These are phyloP conservation scores for Blastobotrys petasosporus DNA, from an alignment of 1,139 yeast species.

Conservation along the genomic window DNA sequence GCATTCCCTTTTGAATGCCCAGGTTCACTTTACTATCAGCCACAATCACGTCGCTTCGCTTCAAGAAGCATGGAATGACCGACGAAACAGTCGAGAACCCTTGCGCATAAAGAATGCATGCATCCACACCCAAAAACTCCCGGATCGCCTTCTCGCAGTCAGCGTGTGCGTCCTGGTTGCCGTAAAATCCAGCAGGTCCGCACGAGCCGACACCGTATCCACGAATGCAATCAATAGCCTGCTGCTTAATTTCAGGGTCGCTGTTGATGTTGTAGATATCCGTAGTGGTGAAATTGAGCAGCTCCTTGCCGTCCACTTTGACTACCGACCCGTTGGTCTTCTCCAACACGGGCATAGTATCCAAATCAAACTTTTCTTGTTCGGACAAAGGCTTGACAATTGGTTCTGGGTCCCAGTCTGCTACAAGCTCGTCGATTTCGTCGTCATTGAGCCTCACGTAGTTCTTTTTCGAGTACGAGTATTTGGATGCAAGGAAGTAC, in stretches of 20 bases:
- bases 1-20: conserved; percentile 81
- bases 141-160: conserved; percentile 74
- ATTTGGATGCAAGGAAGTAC: conserved; percentile 76
- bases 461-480: conserved; percentile 70
- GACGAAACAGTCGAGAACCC: conserved; percentile 88
- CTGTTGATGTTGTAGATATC: conserved; percentile 59
- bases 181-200: conserved; percentile 97
- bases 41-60: conserved; percentile 88
- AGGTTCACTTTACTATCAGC: conserved; percentile 78
- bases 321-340: conserved; percentile 56
- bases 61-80: conserved; percentile 93
- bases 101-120: conserved; percentile 84
- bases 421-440: conserved; percentile 78
- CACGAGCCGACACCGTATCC: conserved; percentile 95
- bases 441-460: conserved; percentile 54
- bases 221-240: conserved; percentile 54
- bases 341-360: conserved; percentile 55
- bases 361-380: conserved; percentile 56
- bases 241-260: conserved; percentile 43
- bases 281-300: conserved; percentile 33
- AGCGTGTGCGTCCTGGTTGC: conserved; percentile 89
- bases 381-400: conserved; percentile 51
- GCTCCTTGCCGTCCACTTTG: conserved; percentile 25
- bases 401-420: conserved; percentile 90
- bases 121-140: conserved; percentile 66